phyloP scores from a whole-genome alignment of 306 rosid genomes.

The Elaeagnus macrophylla region DNA sequence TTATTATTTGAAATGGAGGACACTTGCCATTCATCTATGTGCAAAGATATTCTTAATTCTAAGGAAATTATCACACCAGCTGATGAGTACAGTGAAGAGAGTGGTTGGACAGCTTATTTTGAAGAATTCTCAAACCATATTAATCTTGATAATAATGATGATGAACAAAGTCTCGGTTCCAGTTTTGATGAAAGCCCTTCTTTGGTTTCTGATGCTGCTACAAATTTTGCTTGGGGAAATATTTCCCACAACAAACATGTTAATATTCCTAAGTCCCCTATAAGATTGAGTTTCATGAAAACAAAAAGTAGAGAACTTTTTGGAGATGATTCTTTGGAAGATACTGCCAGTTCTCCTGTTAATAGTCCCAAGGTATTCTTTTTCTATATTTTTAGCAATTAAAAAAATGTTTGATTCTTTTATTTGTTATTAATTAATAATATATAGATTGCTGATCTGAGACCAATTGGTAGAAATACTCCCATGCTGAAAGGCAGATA shows the following conservation, averaged over 20 bases:
- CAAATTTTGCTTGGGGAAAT: constrained; percentile 67
- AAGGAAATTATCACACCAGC: neutral
- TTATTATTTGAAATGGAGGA: constrained; percentile 32
- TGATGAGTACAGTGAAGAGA: constrained; percentile 32
- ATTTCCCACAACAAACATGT: constrained; percentile 15
- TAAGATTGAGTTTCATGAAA: constrained; percentile 46
- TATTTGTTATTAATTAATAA: neutral
- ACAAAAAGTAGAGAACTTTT: constrained; percentile 38
- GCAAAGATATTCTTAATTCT: constrained; percentile 17
- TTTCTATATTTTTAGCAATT: neutral
- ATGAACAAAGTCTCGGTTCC: constrained; percentile 20
- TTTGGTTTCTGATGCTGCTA: constrained; percentile 81
- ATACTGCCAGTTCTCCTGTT: constrained; percentile 87
- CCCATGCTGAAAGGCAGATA: constrained; percentile 39
- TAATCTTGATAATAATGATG: neutral
- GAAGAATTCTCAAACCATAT: constrained; percentile 45
- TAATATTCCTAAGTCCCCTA: constrained; percentile 16
- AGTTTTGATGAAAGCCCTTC: constrained; percentile 49
- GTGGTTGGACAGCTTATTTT: constrained; percentile 92
- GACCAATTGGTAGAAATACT: constrained; percentile 23
- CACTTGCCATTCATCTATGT: constrained; percentile 38
- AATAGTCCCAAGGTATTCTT: constrained; percentile 80
- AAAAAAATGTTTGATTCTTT: neutral
- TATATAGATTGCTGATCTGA: constrained; percentile 48
- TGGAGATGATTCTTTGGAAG: constrained; percentile 66